phyloP scores from a whole-genome alignment of 129 eudicot genomes.

The Centaurea solstitialis region DNA sequence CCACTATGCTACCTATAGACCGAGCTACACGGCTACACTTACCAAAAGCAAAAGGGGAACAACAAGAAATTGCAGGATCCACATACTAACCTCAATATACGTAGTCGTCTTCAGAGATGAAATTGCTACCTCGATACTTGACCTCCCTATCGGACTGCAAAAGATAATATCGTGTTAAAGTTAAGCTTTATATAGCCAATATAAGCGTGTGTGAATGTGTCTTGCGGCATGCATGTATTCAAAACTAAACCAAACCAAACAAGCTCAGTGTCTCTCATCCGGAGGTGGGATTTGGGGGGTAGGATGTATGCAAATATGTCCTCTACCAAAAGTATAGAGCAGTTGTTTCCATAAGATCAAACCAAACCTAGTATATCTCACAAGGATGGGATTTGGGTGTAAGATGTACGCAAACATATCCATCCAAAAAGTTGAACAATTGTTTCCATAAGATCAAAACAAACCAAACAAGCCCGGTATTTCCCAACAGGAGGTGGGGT shows the following conservation, averaged over 20 bases:
- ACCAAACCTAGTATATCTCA: neutral
- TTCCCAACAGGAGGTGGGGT: too few relatives aligned
- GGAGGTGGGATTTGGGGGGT: too few relatives aligned
- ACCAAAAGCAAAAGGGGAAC: neutral
- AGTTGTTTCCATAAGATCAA: too few relatives aligned
- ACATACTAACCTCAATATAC: slow-evolving; percentile 38
- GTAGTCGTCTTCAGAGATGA: slow-evolving; percentile 52
- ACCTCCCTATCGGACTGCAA: slow-evolving; percentile 46
- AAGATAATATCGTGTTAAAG: neutral
- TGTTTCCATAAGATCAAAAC: neutral
- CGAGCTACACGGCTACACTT: neutral
- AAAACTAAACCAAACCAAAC: neutral
- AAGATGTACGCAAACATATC: too few relatives aligned
- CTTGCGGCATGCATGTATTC: neutral
- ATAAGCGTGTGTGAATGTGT: neutral
- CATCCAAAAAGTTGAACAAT: neutral
- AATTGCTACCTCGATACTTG: slow-evolving; percentile 24
- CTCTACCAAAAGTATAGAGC: too few relatives aligned
- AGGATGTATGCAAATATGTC: too few relatives aligned
- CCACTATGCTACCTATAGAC: neutral
- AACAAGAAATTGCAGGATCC: neutral
- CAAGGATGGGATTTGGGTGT: neutral
- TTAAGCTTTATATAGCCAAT: neutral
- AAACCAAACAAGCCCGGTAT: neutral
- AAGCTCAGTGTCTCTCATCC: neutral